Conservation (phyloP, 768 basidiomycete species). For the Paxillus ammoniavirescens region DNA sequence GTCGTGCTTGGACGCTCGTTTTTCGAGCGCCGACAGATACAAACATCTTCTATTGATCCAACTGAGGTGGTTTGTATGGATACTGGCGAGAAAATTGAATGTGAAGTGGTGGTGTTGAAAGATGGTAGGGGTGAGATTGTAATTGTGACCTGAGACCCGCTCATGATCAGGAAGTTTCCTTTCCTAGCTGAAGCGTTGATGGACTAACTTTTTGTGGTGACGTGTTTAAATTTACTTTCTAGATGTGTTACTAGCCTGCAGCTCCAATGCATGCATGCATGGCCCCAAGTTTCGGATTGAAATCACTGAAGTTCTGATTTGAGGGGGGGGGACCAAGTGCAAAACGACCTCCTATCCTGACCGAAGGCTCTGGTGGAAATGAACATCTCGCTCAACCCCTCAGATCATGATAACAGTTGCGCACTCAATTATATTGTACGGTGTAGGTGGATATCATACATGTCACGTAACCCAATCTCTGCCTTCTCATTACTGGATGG, state of each 20-base stretch:
- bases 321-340: too few species aligned
- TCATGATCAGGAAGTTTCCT: background rate
- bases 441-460: background rate
- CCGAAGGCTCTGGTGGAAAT: too few species aligned
- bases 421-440: background rate
- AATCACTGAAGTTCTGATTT: too few species aligned
- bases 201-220: background rate
- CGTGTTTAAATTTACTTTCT: background rate
- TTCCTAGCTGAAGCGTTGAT: background rate
- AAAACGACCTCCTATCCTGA: too few species aligned
- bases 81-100: constrained; percentile 87
- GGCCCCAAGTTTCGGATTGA: too few species aligned
- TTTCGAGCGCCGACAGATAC: constrained; percentile 78
- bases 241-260: background rate
- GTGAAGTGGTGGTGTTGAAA: constrained; percentile 88
- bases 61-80: constrained; percentile 92
- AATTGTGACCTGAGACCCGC: constrained; percentile 58
- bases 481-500: background rate
- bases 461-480: background rate
- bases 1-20: constrained; percentile 90
- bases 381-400: too few species aligned
- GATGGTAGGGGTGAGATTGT: constrained; percentile 91
- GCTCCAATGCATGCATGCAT: too few species aligned
- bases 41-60: constrained; percentile 76
- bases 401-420: background rate